A percentile compares a stretch with the other conserved stretches of the same genome.
These are phyloP conservation scores for Rhizopogon sp. DNA, from an alignment of 768 basidiomycete genomes.

Conservation along the genomic window DNA sequence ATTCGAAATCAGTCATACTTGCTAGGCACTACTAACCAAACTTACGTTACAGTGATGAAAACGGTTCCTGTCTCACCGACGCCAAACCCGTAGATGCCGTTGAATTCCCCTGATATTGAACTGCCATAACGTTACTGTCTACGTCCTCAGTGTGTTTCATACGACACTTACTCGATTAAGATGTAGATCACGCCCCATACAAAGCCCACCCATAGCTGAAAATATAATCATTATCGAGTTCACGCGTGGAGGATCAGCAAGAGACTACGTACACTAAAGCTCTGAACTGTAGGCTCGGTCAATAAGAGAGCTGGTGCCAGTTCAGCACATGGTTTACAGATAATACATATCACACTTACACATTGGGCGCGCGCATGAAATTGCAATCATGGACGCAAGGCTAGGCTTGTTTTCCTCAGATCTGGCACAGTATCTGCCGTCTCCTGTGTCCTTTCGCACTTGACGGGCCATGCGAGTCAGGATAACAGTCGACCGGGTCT, in stretches of 20 bases:
- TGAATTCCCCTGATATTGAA: conserved; percentile 54
- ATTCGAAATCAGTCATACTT: neutral
- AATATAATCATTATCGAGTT: neutral
- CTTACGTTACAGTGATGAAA: conserved; percentile 55
- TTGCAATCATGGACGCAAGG: conserved; percentile 55
- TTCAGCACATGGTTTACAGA: neutral
- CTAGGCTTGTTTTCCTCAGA: conserved; percentile 59
- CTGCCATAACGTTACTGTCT: conserved; percentile 23
- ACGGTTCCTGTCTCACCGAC: conserved; percentile 54
- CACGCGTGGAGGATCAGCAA: neutral
- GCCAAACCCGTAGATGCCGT: conserved; percentile 52
- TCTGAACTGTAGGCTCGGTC: conserved; percentile 64
- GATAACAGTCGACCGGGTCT: conserved; percentile 71
- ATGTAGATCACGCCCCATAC: conserved; percentile 75
- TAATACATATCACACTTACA: conserved; percentile 39
- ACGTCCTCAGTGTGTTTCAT: neutral
- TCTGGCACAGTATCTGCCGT: conserved; percentile 55
- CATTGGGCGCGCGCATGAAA: conserved; percentile 67
- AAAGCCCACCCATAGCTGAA: conserved; percentile 67
- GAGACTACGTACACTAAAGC: conserved; percentile 54
- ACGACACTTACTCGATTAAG: conserved; percentile 46
- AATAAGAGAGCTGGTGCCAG: conserved; percentile 17
- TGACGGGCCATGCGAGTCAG: conserved; percentile 59
- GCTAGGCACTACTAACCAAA: neutral
- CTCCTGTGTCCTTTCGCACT: conserved; percentile 59